Evolutionary conservation across 1,139 yeast genomes (phyloP), one percentile per base, ranked within the genome.

Genomic region (Hansenula sp.): DNA sequence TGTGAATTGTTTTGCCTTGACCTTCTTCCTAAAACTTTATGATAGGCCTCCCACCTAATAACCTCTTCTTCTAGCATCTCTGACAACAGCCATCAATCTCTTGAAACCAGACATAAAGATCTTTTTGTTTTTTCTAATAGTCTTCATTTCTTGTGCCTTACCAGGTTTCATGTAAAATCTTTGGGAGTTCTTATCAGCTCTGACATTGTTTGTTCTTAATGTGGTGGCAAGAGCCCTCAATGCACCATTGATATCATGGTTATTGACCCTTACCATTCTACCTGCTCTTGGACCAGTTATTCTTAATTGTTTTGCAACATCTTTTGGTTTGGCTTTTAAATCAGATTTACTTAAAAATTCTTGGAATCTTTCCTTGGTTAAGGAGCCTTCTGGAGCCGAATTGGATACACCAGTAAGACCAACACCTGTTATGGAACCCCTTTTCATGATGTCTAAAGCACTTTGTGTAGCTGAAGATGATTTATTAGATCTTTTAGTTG

Each of bases 51-150:
- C 40, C 17, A 13, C 15, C 16, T 35, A 76, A 48, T 76, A 76
- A 41, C 81, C 81, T 56, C 72, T 74, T 62, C 80, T 71, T 58
- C 70, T 76, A 31, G 79, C 80, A 47, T 74, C 77, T 49, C 68
- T 70, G 36, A 76, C 77, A 36, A 73, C 64, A 16, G 60, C 62
- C 53, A 76, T 71, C 46, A 76, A 57, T 49, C 72, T 62, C 51
- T 69, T 68, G 58, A 76, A 68, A 36, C 79, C 79, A 50, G 66
- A 66, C 60, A 70, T 68, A 52, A 76, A 76, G 44, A 67, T 65
- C 54, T 61, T 68, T 60, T 76, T 73, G 55, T 74, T 74, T 51
- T 67, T 68, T 46, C 62, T 66, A 16, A 74, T 65, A 53, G 67
- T 66, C 55, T 68, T 70, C 51, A 64, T 57, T 45, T 72, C 68